A percentile compares a stretch with the other conserved stretches of the same genome.
These are phyloP conservation scores for Phoenix roebelenii DNA, from an alignment of 176 grass and related monocot genomes.

Conservation along the genomic window DNA sequence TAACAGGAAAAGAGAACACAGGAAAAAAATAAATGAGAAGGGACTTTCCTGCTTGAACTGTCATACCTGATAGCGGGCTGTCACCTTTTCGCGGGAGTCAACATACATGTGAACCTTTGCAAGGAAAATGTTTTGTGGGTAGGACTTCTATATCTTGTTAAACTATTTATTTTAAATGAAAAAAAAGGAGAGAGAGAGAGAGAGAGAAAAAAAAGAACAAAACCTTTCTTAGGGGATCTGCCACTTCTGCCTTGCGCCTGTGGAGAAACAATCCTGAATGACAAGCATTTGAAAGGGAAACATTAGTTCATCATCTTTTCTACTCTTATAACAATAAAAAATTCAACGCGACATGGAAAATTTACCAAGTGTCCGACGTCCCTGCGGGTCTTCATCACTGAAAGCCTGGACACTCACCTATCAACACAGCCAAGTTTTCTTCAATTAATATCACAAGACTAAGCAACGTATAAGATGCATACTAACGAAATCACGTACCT, in stretches of 20 bases:
- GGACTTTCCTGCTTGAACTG: no score
- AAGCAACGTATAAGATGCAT: constrained; percentile 4
- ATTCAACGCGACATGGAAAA: neutral
- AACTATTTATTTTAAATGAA: no score
- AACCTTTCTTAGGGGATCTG: constrained; percentile 79
- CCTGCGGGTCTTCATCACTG: constrained; percentile 98
- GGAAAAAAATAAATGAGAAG: neutral
- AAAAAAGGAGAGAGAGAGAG: no score
- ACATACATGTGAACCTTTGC: constrained; percentile 66
- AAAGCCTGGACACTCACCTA: constrained; percentile 98
- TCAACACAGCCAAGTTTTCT: constrained; percentile 8
- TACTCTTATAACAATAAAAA: no score
- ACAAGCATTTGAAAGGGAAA: neutral
- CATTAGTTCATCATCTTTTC: no score
- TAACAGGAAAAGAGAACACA: neutral
- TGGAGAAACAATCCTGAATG: constrained; percentile 89
- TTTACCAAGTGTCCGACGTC: constrained; percentile 87
- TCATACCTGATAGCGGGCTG: constrained; percentile 86
- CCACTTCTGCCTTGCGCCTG: constrained; percentile 74
- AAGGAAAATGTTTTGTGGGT: constrained; percentile 10
- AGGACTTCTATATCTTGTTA: no score
- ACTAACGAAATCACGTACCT: constrained; percentile 39
- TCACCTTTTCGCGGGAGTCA: constrained; percentile 88
- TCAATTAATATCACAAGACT: constrained; percentile 3
- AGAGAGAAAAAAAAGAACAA: no score